Percentiles rank a stretch among this genome's conserved stretches.
Evolutionary conservation across 768 basidiomycete species (phyloP).

Genomic region (Lactarius psammicola): DNA sequence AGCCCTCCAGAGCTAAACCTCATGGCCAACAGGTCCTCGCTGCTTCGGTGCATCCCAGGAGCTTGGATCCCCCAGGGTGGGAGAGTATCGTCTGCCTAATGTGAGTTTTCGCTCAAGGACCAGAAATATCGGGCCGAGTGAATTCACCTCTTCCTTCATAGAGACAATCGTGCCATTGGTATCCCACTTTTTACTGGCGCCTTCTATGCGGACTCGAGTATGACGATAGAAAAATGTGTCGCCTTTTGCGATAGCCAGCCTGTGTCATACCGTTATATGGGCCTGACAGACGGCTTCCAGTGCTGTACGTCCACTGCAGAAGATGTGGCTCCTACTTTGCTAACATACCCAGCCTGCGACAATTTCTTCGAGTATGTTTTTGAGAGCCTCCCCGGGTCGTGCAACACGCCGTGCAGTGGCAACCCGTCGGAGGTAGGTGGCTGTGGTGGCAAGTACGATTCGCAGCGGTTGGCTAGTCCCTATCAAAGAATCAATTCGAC

Average conservation of each 20-base stretch:
- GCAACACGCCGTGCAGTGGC: conserved; percentile 37
- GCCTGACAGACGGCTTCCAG: conserved; percentile 61
- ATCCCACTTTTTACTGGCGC: conserved; percentile 47
- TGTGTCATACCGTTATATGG: conserved; percentile 53
- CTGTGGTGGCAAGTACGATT: conserved; percentile 38
- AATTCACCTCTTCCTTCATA: not conserved
- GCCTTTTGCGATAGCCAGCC: conserved; percentile 43
- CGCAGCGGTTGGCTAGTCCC: conserved; percentile 44
- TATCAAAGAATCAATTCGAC: conserved; percentile 44
- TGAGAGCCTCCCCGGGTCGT: too few relatives aligned
- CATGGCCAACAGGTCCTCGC: not conserved
- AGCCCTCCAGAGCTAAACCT: too few relatives aligned
- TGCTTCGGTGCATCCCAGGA: not conserved
- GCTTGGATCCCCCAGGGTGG: not conserved
- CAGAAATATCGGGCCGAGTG: too few relatives aligned
- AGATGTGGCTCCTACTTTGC: not conserved
- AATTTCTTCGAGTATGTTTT: not conserved
- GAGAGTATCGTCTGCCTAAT: not conserved
- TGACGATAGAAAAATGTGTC: conserved; percentile 58
- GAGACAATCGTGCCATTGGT: not conserved
- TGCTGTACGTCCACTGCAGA: conserved; percentile 44
- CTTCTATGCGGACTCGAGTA: conserved; percentile 41
- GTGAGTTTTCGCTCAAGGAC: not conserved
- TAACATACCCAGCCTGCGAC: not conserved
- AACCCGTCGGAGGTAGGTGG: conserved; percentile 57